Percentiles rank a stretch among this genome's conserved stretches.
Evolutionary conservation across 148 eudicot genomes (phyloP).

Genomic region (Heliamphora exappendiculata): DNA sequence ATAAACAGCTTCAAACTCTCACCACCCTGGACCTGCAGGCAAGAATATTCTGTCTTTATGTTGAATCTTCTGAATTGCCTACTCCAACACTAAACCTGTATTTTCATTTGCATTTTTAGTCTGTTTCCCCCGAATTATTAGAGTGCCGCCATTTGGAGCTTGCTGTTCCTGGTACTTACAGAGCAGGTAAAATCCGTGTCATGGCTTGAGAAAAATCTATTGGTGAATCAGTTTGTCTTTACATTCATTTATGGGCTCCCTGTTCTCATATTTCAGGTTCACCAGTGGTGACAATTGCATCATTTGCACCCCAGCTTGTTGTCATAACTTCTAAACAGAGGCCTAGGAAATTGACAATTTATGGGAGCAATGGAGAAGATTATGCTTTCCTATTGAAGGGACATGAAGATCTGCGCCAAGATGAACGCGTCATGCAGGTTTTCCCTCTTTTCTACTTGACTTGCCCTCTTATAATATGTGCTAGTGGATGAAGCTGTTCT

Average conservation of each 20-base stretch:
- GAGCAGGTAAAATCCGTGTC: conserved; percentile 51
- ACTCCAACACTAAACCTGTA: background rate
- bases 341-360: conserved; percentile 92
- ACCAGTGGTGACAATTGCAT: conserved; percentile 83
- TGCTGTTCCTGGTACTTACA: conserved; percentile 97
- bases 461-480: background rate
- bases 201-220: background rate
- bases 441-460: background rate
- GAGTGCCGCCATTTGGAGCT: conserved; percentile 81
- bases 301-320: conserved; percentile 88
- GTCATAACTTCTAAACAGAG: conserved; percentile 96
- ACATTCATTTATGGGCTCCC: background rate
- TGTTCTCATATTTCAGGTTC: conserved; percentile 39
- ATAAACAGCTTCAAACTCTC: conserved; percentile 84
- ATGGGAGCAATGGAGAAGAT: conserved; percentile 93
- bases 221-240: background rate
- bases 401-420: conserved; percentile 98
- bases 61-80: background rate
- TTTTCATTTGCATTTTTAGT: conserved; percentile 38
- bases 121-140: conserved; percentile 88
- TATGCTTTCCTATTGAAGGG: conserved; percentile 96
- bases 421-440: conserved; percentile 99
- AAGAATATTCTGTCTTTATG: conserved; percentile 20
- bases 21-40: conserved; percentile 90
- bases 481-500: background rate